phyloP scores from a whole-genome alignment of 192 early-diverging fungal genomes.

The Podila clonocystis region DNA sequence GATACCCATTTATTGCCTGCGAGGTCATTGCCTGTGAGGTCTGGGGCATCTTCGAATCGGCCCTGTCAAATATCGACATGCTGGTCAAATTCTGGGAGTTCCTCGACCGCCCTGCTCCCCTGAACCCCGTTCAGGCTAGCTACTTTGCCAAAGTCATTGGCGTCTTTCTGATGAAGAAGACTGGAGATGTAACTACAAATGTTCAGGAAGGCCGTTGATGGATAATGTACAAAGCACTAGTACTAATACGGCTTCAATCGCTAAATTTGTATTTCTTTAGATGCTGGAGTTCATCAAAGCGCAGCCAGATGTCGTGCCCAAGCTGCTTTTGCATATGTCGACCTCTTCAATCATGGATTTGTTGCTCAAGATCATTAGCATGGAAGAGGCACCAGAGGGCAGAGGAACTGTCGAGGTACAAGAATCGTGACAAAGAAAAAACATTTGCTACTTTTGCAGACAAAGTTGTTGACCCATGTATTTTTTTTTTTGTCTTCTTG shows the following conservation, averaged over 20 bases:
- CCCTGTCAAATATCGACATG: slow-evolving; percentile 75
- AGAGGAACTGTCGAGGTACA: slow-evolving; percentile 83
- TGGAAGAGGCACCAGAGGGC: slow-evolving; percentile 90
- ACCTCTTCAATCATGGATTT: slow-evolving; percentile 92
- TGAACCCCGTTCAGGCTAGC: slow-evolving; percentile 87
- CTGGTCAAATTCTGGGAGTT: slow-evolving; percentile 88
- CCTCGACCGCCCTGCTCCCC: slow-evolving; percentile 77
- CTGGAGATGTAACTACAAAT: slow-evolving; percentile 68
- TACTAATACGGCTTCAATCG: too few species aligned
- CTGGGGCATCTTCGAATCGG: slow-evolving; percentile 78
- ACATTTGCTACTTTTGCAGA: not conserved
- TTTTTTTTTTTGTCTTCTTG: not conserved
- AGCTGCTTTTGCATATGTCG: slow-evolving; percentile 86
- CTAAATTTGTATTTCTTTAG: slow-evolving; percentile 48
- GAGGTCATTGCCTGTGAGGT: slow-evolving; percentile 85
- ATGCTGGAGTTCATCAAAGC: slow-evolving; percentile 87
- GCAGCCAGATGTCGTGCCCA: slow-evolving; percentile 77
- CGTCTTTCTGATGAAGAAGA: slow-evolving; percentile 89
- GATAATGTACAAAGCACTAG: too few species aligned
- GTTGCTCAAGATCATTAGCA: slow-evolving; percentile 90
- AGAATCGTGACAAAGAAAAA: not conserved
- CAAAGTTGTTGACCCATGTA: not conserved
- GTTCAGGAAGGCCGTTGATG: not conserved
- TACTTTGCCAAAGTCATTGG: slow-evolving; percentile 94
- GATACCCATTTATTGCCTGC: slow-evolving; percentile 85